These are phyloP conservation scores for Aquilaria yunnanensis DNA, from an alignment of 345 rosid species.

Conservation along the genomic window DNA sequence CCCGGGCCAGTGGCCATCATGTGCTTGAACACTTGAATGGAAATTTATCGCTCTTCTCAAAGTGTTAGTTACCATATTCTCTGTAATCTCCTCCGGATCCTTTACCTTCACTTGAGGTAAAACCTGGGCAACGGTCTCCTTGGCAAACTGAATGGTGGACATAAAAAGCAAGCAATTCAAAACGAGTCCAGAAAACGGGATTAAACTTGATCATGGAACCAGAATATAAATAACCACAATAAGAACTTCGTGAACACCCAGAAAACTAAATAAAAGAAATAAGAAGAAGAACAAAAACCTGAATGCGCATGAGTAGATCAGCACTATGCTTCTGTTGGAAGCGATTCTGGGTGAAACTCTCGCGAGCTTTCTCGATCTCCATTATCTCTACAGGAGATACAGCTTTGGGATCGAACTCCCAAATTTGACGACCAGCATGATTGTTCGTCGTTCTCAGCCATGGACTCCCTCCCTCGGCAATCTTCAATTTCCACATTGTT, in stretches of 20 bases:
- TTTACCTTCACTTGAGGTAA: constrained; percentile 48
- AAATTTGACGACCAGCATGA: constrained; percentile 74
- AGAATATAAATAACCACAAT: background rate
- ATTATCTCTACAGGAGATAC: constrained; percentile 60
- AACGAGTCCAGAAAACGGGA: constrained; percentile 7
- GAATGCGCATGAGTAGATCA: constrained; percentile 86
- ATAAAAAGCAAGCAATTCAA: constrained; percentile 3
- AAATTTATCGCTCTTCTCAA: constrained; percentile 66
- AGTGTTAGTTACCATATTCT: constrained; percentile 46
- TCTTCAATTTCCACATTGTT: constrained; percentile 86
- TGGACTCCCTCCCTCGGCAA: constrained; percentile 72
- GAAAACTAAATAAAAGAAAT: background rate
- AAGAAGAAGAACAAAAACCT: constrained; percentile 29
- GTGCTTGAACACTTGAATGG: constrained; percentile 73
- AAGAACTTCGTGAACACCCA: constrained; percentile 2
- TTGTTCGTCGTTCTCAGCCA: constrained; percentile 65
- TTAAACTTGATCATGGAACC: background rate
- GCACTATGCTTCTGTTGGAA: constrained; percentile 70
- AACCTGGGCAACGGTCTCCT: constrained; percentile 37
- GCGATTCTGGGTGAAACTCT: constrained; percentile 43
- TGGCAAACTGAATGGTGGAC: constrained; percentile 46
- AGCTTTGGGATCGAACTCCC: constrained; percentile 79
- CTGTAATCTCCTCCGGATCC: constrained; percentile 56
- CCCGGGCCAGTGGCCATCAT: constrained; percentile 99
- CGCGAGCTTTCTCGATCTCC: constrained; percentile 58